Evolutionary conservation across 192 early-diverging fungal genomes (phyloP).

Genomic region (Gigaspora rosea): DNA sequence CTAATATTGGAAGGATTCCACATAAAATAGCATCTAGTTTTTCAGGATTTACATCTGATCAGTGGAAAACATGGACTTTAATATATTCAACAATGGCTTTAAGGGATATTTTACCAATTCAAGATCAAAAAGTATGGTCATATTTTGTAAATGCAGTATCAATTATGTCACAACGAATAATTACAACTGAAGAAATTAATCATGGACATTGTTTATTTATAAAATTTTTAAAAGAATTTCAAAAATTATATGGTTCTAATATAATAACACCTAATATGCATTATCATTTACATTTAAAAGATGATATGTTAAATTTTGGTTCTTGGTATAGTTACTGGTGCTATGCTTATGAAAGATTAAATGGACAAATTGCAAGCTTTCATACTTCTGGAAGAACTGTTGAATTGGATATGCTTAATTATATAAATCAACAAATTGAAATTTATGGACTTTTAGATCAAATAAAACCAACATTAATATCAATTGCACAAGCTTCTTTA

Average conservation of each 20-base stretch:
- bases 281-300: slow-evolving; percentile 7
- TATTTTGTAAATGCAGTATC: neutral
- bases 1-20: neutral
- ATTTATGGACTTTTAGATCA: neutral
- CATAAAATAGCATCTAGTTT: neutral
- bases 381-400: neutral
- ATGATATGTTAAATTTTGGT: neutral
- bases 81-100: neutral
- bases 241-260: neutral
- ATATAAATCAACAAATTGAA: neutral
- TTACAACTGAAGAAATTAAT: neutral
- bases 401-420: neutral
- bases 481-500: neutral
- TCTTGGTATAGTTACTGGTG: neutral
- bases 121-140: neutral
- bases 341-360: neutral
- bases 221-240: neutral
- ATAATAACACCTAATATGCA: neutral
- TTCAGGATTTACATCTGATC: neutral
- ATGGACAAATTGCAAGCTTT: neutral
- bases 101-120: neutral
- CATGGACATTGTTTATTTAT: neutral
- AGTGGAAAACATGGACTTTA: neutral
- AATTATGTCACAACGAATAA: neutral
- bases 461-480: neutral